phyloP scores from a whole-genome alignment of 108 stramenopile genomes.

The Discostella stelligeroides region DNA sequence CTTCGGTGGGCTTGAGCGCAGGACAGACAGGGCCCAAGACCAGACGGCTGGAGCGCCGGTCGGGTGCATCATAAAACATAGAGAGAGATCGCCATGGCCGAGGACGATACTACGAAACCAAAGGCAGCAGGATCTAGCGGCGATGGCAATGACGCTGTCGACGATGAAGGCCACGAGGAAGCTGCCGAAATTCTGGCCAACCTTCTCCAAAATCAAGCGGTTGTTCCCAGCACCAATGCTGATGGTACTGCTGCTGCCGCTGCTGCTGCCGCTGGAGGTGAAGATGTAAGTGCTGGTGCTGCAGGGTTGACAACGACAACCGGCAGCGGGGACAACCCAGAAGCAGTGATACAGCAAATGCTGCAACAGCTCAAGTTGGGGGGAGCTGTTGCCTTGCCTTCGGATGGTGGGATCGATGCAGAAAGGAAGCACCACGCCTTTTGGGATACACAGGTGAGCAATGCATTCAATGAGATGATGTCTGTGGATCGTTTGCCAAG shows the following conservation, averaged over 20 bases:
- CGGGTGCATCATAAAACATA: too few species aligned
- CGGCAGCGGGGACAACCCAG: slow-evolving; percentile 9
- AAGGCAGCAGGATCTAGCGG: neutral
- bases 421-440: slow-evolving; percentile 81
- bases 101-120: slow-evolving; percentile 6
- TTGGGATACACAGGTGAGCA: slow-evolving; percentile 96
- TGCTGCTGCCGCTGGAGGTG: neutral
- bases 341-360: slow-evolving; percentile 23
- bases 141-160: slow-evolving; percentile 6
- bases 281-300: neutral
- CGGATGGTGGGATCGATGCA: slow-evolving; percentile 5
- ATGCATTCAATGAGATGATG: slow-evolving; percentile 2
- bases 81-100: slow-evolving; percentile 3
- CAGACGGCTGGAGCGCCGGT: too few species aligned
- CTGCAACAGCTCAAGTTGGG: slow-evolving; percentile 14
- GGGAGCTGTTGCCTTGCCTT: slow-evolving; percentile 20
- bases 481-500: neutral
- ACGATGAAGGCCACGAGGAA: slow-evolving; percentile 19
- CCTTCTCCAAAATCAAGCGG: slow-evolving; percentile 32
- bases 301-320: slow-evolving; percentile 11
- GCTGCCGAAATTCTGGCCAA: slow-evolving; percentile 37
- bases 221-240: neutral
- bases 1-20: too few species aligned
- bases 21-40: too few species aligned
- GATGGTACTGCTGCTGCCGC: neutral